phyloP scores from a whole-genome alignment of 352 stramenopile species.

The Phytophthora colocasiae region DNA sequence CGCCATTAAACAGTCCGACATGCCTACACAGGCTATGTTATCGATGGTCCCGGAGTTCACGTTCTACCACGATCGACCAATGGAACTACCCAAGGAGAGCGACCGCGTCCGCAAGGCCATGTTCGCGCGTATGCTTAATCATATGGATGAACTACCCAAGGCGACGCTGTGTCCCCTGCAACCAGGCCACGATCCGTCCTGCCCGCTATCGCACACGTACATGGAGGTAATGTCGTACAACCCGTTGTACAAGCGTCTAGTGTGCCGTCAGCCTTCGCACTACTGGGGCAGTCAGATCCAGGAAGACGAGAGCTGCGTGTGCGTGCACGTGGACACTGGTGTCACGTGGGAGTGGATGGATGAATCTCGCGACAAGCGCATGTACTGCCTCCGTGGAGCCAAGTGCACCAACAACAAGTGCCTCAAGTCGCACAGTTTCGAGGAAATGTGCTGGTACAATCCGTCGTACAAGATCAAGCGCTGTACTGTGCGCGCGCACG shows the following conservation, averaged over 20 bases:
- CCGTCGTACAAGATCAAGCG: constrained; percentile 54
- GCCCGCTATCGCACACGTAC: constrained; percentile 51
- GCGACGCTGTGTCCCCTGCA: constrained; percentile 47
- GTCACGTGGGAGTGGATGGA: constrained; percentile 53
- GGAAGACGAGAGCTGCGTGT: constrained; percentile 53
- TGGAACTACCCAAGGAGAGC: constrained; percentile 39
- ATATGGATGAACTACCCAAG: constrained; percentile 54
- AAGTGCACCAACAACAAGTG: constrained; percentile 48
- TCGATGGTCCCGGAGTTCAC: constrained; percentile 31
- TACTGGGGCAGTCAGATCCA: constrained; percentile 50
- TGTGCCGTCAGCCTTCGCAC: constrained; percentile 50
- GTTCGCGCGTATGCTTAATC: constrained; percentile 62
- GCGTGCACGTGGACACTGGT: constrained; percentile 54
- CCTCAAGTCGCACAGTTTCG: constrained; percentile 52
- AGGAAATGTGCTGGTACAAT: constrained; percentile 63
- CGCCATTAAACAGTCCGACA: constrained; percentile 23
- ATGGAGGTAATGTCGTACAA: constrained; percentile 65
- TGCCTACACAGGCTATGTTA: constrained; percentile 34
- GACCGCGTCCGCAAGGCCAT: constrained; percentile 41
- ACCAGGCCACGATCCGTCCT: constrained; percentile 34
- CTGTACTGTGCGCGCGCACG: constrained; percentile 41
- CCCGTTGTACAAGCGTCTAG: constrained; percentile 55
- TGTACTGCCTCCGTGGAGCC: constrained; percentile 37
- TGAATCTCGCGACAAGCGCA: constrained; percentile 33
- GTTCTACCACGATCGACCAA: constrained; percentile 43